Base-by-base conservation (phyloP, 805 yeast species). In the Kuraishia borneana region DNA sequence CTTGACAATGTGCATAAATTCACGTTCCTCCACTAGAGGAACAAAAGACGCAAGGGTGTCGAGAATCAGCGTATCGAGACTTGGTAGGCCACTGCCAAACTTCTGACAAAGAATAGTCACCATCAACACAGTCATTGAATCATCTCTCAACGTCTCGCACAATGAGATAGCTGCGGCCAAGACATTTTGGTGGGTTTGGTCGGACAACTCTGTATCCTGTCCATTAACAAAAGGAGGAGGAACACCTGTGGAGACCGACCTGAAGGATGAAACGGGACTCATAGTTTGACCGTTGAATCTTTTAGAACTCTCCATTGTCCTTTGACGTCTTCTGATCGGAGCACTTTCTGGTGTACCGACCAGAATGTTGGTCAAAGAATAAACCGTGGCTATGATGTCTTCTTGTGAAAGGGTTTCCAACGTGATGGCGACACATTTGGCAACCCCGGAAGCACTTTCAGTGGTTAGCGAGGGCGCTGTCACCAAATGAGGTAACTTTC, bases 41-140 rank as follows among this genome's bases (percentile, higher is more conserved):
- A 84, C 77, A 43, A 85, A 66, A 7, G 66, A 63, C 1, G 79
- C 69, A 26, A 83, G 60, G 0, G 87, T 88, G 26, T 66, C 60
- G 19, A 83, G 56, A 27, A 83, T 66, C 21, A 68, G 51, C 2
- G 60, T 56, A 27, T 80, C 82, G 31, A 76, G 58, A 17, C 70
- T 68, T 12, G 70, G 58, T 14, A 76, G 68, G 14, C 56, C 54
- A 28, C 58, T 63, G 28, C 43, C 44, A 4, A 77, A 61, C 48
- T 87, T 88, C 51, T 88, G 96, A 10, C 83, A 73, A 37, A 92
- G 63, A 26, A 92, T 76, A 0, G 95, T 79, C 10, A 83, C 76
- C 0, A 94, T 77, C 42, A 92, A 65, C 3, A 82, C 76, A 13
- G 82, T 73, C 21, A 89, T 80, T 13, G 83, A 70, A 36, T 73